Evolutionary conservation across 108 stramenopile genomes (phyloP).

Genomic region (Epithemia pelagica): DNA sequence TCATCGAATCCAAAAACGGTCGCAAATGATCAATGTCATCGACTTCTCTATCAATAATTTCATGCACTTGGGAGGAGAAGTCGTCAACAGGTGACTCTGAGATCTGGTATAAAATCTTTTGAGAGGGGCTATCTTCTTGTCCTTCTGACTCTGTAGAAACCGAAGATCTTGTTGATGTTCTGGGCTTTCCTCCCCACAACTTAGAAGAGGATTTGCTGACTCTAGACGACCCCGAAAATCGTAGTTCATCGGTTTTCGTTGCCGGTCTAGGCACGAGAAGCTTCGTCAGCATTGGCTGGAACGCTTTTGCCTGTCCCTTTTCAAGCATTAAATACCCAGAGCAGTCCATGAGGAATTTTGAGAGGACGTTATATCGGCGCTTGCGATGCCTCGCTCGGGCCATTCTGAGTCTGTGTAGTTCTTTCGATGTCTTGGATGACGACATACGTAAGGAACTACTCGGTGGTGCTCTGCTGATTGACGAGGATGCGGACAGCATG

Average conservation of each 20-base stretch:
- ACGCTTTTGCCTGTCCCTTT: conserved; percentile 55
- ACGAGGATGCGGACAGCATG: conserved; percentile 1
- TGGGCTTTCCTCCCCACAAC: no score
- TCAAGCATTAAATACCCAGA: conserved; percentile 61
- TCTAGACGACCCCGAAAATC: not conserved
- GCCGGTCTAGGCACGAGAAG: conserved; percentile 29
- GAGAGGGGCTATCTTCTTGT: not conserved
- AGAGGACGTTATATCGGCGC: conserved; percentile 56
- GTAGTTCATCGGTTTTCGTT: not conserved
- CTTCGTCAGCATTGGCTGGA: conserved; percentile 63
- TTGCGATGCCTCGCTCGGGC: conserved; percentile 46
- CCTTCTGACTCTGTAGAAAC: conserved; percentile 6
- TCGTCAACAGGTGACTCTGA: not conserved
- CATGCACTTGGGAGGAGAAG: not conserved
- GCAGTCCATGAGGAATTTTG: conserved; percentile 45
- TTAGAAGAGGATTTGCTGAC: not conserved
- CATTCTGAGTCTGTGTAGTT: conserved; percentile 4
- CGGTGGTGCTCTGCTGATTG: not conserved
- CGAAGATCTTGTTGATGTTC: no score
- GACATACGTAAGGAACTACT: not conserved
- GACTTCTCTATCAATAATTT: conserved; percentile 19
- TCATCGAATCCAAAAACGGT: conserved; percentile 76
- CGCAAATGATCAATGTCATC: conserved; percentile 42
- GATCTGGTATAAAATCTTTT: conserved; percentile 6
- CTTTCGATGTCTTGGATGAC: conserved; percentile 3